A percentile compares a stretch with the other conserved stretches of the same genome.
Evolutionary conservation across 2,329 filamentous ascomycete species (phyloP).

Genomic region (Trichoderma cornu-damae): DNA sequence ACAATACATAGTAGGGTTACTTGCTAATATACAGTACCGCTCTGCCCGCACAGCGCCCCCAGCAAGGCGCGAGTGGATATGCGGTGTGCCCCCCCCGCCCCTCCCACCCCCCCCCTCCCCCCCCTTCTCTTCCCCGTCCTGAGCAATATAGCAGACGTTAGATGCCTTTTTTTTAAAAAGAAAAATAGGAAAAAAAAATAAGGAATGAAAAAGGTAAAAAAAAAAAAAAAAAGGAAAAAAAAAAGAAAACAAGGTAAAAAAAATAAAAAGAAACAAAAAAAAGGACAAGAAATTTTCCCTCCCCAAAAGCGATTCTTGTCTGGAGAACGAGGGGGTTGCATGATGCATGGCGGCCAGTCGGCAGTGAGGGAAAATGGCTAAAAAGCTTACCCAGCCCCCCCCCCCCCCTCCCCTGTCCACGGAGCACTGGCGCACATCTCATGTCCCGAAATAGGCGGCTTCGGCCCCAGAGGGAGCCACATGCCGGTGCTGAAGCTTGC

Average conservation of each 20-base stretch:
- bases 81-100: conserved; percentile 11
- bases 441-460: conserved; percentile 22
- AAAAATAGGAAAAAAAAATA: no score
- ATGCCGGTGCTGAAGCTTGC: conserved; percentile 30
- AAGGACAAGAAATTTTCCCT: no score
- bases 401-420: conserved; percentile 15
- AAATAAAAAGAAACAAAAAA: no score
- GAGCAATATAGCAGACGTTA: neutral
- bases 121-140: no score
- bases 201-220: no score
- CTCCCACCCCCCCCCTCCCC: no score
- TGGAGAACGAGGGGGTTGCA: conserved; percentile 4
- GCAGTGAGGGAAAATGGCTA: conserved; percentile 17
- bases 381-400: conserved; percentile 21
- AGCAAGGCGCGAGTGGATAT: conserved; percentile 7
- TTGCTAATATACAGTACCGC: no score
- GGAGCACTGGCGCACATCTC: conserved; percentile 21
- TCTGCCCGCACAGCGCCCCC: neutral
- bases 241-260: no score
- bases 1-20: no score
- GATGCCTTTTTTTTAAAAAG: no score
- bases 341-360: conserved; percentile 20
- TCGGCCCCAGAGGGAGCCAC: conserved; percentile 23
- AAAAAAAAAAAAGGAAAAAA: no score
- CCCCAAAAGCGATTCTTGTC: neutral